Conservation (phyloP, 2,329 filamentous ascomycete species). For the Didymosphaeria variabile region DNA sequence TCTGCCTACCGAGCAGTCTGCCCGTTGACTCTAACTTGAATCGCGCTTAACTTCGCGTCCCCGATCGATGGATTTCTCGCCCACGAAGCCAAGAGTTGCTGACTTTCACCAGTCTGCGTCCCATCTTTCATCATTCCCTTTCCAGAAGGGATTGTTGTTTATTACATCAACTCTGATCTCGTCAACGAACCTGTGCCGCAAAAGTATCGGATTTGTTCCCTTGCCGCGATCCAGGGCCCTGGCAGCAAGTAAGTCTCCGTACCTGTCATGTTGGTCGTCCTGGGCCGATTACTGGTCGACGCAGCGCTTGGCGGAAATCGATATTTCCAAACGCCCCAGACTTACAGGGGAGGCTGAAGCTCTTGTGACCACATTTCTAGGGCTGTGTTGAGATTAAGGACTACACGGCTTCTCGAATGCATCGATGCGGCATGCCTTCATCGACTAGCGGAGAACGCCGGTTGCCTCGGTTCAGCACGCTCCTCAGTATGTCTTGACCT, state of each 20-base stretch:
- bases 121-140: neutral
- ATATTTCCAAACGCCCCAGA: constrained; percentile 15
- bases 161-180: neutral
- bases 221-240: constrained; percentile 7
- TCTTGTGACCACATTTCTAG: constrained; percentile 8
- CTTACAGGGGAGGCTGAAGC: constrained; percentile 11
- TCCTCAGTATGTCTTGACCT: neutral
- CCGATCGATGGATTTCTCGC: neutral
- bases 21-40: constrained; percentile 20
- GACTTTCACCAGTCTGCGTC: neutral
- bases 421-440: neutral
- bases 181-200: constrained; percentile 7
- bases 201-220: constrained; percentile 4
- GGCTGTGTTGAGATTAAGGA: constrained; percentile 7
- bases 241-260: constrained; percentile 15
- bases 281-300: constrained; percentile 13
- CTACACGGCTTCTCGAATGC: constrained; percentile 12
- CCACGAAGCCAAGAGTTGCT: constrained; percentile 1
- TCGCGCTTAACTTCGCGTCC: constrained; percentile 20
- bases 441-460: neutral
- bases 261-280: constrained; percentile 13
- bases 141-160: neutral
- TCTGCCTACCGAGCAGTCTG: constrained; percentile 18
- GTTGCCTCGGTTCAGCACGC: neutral
- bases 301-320: constrained; percentile 13